Base-by-base conservation (phyloP, 441 rosid species). In the Pelargonium citronellum region DNA sequence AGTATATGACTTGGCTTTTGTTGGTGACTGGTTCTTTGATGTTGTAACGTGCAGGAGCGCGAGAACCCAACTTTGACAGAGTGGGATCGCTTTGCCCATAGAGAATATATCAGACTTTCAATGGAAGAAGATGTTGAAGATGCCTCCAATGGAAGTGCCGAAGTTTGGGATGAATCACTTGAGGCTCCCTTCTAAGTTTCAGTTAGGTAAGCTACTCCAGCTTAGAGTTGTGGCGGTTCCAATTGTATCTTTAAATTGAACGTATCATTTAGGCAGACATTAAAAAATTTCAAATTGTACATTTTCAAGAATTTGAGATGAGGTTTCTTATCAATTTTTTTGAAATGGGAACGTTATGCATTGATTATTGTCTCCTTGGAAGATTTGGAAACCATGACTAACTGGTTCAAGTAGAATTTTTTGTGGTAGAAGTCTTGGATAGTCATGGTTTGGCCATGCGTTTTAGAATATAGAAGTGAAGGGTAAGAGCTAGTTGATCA, bases 121-220 rank as follows among this genome's bases (percentile, higher is more conserved):
- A 83, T 83, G 89, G 87, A 83, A 73, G 87, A 83, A 80, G 91
- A 87, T 77, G 91, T 82, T 16, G 88, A 85, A 60, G 83, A 83
- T 72, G 81, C 77, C 71, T 87, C 91, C 34, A 85, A 85, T 79
- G 89, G 89, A 69, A 87, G 89, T 78, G 87, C 83, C 57, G 89
- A 87, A 73, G 83, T 83, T 47, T 87, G 91, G 91, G 89, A 87
- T 78, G 89, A 84, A 75, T 81, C 90, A 16, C 86, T 84, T 57
- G 90, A 81, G 74, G 84, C 89, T 67, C 86, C 89, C 0, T 87
- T 85, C 74, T 85, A 78, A 75, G 58, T 19, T 69, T 66, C 71
- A 60, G 34, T 63, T 16, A 76, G 80, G 85, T 80, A 74, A 60
- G 71, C 37, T 60, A 22, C 64, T 60, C 64, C 64, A 19, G 24